Conservation (phyloP, 306 rosid species). For the Psophocarpus tetragonolobus region DNA sequence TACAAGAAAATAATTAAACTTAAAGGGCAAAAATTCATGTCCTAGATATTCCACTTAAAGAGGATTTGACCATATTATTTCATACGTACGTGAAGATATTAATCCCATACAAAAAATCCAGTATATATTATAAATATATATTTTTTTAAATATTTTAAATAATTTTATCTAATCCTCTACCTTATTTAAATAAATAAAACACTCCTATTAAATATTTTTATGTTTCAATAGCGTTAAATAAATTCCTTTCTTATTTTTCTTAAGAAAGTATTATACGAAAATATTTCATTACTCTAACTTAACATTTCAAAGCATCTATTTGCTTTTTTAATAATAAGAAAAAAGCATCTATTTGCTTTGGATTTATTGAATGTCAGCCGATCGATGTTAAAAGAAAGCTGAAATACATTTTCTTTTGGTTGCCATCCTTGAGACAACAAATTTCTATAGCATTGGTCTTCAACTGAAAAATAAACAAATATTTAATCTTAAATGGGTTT, state of each 20-base stretch:
- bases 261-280: not conserved
- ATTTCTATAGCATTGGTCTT: not conserved
- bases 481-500: not conserved
- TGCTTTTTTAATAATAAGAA: too few relatives aligned
- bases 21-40: not conserved
- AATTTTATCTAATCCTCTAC: not conserved
- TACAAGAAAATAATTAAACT: not conserved
- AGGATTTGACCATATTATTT: not conserved
- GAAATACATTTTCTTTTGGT: not conserved
- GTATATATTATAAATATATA: not conserved
- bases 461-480: constrained; percentile 1
- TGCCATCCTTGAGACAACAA: not conserved
- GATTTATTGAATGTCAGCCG: not conserved
- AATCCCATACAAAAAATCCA: not conserved
- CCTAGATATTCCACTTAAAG: not conserved
- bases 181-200: not conserved
- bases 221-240: not conserved
- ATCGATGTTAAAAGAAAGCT: not conserved
- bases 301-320: not conserved
- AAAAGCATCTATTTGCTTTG: not conserved
- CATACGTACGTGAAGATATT: not conserved
- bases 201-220: not conserved
- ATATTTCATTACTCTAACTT: not conserved
- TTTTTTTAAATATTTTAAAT: not conserved
- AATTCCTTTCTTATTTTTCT: not conserved